These are phyloP conservation scores for Neurospora cerealis DNA, from an alignment of 495 filamentous ascomycete species.

Conservation along the genomic window DNA sequence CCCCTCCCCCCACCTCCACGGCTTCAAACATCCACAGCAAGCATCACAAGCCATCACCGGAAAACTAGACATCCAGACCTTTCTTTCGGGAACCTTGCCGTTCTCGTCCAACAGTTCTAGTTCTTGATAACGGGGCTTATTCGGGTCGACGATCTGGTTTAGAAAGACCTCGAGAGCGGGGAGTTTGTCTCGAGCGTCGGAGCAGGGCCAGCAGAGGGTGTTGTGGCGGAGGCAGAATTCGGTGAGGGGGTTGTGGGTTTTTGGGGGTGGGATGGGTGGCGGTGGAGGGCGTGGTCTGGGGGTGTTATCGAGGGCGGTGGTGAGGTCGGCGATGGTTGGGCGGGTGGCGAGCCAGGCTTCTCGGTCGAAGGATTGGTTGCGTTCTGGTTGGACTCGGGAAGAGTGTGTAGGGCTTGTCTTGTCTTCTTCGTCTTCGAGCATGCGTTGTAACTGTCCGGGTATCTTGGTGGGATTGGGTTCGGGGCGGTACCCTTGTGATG, in stretches of 20 bases:
- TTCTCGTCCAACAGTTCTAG: neutral
- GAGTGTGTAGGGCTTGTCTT: neutral
- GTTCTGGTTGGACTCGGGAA: neutral
- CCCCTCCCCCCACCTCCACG: neutral
- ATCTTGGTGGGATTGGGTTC: neutral
- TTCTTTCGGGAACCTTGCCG: neutral
- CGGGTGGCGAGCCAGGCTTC: neutral
- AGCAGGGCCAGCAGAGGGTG: neutral
- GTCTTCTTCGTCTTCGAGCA: neutral
- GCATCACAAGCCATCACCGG: neutral
- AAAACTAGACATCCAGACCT: neutral
- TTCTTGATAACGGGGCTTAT: neutral
- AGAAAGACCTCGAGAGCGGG: neutral
- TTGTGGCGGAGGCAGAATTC: neutral
- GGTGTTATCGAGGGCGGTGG: neutral
- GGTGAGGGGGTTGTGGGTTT: neutral
- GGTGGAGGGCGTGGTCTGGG: neutral
- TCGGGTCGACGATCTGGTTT: neutral
- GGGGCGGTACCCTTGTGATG: neutral
- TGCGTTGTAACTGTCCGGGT: neutral
- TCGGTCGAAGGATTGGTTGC: neutral
- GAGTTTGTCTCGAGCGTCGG: neutral
- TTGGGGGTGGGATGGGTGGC: neutral
- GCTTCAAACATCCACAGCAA: neutral
- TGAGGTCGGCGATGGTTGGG: neutral